Evolutionary conservation across 345 rosid genomes (phyloP), one percentile per base, ranked within the genome.

Genomic region (Lepidium africanum): DNA sequence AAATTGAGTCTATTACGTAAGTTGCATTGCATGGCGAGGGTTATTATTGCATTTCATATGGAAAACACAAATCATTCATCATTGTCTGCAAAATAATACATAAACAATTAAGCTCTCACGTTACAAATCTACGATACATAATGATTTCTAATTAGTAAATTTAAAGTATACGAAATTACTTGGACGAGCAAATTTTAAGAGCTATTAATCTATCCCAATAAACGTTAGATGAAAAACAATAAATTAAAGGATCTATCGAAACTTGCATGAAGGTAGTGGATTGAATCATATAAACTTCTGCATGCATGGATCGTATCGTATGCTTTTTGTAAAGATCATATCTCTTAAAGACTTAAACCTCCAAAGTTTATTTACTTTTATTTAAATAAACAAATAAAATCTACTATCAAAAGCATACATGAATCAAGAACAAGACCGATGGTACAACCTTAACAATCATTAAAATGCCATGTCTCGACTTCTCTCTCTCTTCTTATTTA

Each of bases 11-110:
- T 19, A 51, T 21, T 55, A 72, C 70, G 76, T 73, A 65, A 51
- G 16, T 66, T 73, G 62, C 56, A 73, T 73, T 66, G 62, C 72
- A 59, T 73, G 77, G 76, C 76, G 65, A 57, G 46, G 49, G 72
- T 2, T 37, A 66, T 73, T 16, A 66, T 73, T 73, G 50, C 77
- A 59, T 73, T 6, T 13, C 63, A 66, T 73, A 73, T 73, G 77
- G 30, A 73, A 57, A 49, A 60, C 23, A 60, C 62, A 66, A 41
- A 66, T 39, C 10, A 10, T 58, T 43, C 77, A 66, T 66, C 72
- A 73, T 59, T 51, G 63, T 30, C 56, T 66, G 67, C 72, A 73
- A 59, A 59, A 65, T 50, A 32, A 33, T 27, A 46, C 61, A 39
- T 73, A 59, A 13, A 37, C 11, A 73, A 73, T 73, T 49, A 73